Conservation (phyloP, 345 rosid species). For the Eucalyptus cloeziana region DNA sequence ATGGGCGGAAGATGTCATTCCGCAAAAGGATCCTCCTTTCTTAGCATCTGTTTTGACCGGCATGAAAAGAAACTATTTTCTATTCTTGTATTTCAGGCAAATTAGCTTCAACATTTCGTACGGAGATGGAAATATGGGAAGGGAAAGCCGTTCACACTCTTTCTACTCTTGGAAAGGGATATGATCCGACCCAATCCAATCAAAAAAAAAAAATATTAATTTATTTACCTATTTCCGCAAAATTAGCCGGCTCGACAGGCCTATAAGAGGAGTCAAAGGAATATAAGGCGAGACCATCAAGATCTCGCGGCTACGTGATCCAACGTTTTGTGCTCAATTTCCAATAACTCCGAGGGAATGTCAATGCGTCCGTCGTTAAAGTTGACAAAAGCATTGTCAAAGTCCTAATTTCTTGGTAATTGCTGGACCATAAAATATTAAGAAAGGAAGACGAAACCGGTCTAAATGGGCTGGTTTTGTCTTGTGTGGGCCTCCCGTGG, state of each 20-base stretch:
- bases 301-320: background rate
- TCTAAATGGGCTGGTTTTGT: background rate
- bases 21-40: background rate
- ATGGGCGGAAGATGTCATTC: background rate
- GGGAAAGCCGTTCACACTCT: background rate
- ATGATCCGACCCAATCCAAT: background rate
- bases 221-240: background rate
- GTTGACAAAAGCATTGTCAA: background rate
- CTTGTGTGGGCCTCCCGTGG: background rate
- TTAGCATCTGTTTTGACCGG: background rate
- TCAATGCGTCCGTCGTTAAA: background rate
- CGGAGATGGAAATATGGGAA: background rate
- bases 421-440: background rate
- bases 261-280: background rate
- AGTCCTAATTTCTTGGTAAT: background rate
- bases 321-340: background rate
- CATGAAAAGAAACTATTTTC: background rate
- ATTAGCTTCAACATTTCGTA: background rate
- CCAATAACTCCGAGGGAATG: background rate
- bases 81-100: background rate
- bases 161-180: background rate
- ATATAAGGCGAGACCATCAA: background rate
- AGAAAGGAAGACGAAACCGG: background rate
- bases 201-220: background rate
- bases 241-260: background rate